phyloP scores from a whole-genome alignment of 2,329 filamentous ascomycete genomes.

The Sphaerulina musiva region DNA sequence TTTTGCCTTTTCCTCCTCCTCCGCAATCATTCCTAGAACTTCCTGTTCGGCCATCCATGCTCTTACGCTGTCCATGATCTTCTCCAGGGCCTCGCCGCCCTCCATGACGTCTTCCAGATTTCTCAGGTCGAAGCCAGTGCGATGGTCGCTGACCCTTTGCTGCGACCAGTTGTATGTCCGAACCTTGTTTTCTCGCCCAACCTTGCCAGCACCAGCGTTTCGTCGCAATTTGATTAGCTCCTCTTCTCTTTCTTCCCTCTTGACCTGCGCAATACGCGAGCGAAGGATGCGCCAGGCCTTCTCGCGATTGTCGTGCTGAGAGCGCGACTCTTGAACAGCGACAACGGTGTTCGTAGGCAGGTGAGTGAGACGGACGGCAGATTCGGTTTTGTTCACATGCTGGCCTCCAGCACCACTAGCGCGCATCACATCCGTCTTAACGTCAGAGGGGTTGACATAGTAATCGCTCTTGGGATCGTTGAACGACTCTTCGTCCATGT shows the following conservation, averaged over 20 bases:
- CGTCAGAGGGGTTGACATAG: conserved; percentile 78
- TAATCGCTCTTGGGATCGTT: conserved; percentile 87
- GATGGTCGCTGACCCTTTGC: conserved; percentile 81
- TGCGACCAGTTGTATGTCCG: conserved; percentile 79
- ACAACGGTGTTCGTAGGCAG: conserved; percentile 79
- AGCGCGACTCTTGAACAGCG: conserved; percentile 86
- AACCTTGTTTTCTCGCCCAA: conserved; percentile 89
- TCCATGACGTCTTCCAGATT: conserved; percentile 74
- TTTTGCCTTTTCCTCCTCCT: conserved; percentile 26
- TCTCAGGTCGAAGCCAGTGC: conserved; percentile 71
- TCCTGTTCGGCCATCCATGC: conserved; percentile 71
- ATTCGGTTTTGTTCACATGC: conserved; percentile 98
- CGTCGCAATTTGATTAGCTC: conserved; percentile 67
- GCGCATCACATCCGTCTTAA: conserved; percentile 81
- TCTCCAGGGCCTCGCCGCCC: conserved; percentile 65
- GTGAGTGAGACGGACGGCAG: conserved; percentile 87
- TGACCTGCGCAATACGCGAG: conserved; percentile 70
- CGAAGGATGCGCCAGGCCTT: conserved; percentile 81
- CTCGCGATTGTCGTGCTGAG: conserved; percentile 81
- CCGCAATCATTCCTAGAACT: conserved; percentile 54
- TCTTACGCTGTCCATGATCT: conserved; percentile 69
- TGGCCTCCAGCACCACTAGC: conserved; percentile 89
- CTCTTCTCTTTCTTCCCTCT: conserved; percentile 76
- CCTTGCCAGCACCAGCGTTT: conserved; percentile 69
- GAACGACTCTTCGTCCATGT: conserved; percentile 52